These are phyloP conservation scores for Canariomyces notabilis DNA, from an alignment of 2,329 filamentous ascomycete genomes.

Conservation along the genomic window DNA sequence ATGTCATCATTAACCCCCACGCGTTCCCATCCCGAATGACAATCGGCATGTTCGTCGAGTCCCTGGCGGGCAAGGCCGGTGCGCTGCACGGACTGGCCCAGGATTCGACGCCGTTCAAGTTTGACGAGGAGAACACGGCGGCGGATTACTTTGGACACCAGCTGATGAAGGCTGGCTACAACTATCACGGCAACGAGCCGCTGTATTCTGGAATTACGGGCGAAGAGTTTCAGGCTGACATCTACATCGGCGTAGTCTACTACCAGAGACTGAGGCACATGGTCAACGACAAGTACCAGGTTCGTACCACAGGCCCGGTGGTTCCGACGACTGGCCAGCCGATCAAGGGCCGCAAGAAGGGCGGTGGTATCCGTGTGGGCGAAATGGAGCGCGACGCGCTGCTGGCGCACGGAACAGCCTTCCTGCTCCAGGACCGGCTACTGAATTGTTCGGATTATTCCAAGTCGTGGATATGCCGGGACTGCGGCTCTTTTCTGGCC, in stretches of 20 bases:
- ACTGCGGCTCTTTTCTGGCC: conserved; percentile 85
- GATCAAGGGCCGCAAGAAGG: conserved; percentile 93
- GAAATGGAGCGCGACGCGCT: conserved; percentile 98
- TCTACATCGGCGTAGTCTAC: conserved; percentile 95
- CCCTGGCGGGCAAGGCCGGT: conserved; percentile 88
- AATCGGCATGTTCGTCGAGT: conserved; percentile 99
- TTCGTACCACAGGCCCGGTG: conserved; percentile 89
- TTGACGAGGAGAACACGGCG: conserved; percentile 86
- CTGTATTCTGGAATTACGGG: conserved; percentile 98
- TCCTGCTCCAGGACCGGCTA: conserved; percentile 87
- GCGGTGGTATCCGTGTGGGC: conserved; percentile 96
- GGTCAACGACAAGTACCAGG: conserved; percentile 99
- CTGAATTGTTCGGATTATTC: conserved; percentile 97
- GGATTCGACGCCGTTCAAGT: conserved; percentile 92
- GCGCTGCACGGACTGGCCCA: conserved; percentile 93
- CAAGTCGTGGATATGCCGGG: conserved; percentile 81
- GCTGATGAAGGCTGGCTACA: conserved; percentile 90
- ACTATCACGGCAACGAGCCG: conserved; percentile 96
- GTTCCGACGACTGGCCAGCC: conserved; percentile 89
- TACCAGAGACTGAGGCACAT: conserved; percentile 98
- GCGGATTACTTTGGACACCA: conserved; percentile 95
- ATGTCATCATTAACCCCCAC: conserved; percentile 98
- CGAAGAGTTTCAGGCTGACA: conserved; percentile 87
- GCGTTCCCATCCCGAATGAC: conserved; percentile 99
- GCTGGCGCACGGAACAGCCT: conserved; percentile 90